Conservation (phyloP, 2,329 filamentous ascomycete genomes). For the Colletotrichum sp. region DNA sequence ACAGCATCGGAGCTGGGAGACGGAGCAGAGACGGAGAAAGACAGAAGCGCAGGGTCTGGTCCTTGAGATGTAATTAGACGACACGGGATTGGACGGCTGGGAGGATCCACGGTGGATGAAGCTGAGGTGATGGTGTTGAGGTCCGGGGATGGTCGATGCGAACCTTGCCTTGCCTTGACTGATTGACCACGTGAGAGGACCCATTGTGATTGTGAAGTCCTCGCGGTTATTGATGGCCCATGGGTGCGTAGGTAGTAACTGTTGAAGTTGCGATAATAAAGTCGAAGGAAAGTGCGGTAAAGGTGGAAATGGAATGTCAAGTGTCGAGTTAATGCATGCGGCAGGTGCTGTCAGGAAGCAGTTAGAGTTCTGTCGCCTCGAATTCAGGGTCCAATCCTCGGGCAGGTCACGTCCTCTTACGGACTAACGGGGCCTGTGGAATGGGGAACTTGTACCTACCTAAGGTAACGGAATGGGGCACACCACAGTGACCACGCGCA, state of each 20-base stretch:
- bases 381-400: conserved; percentile 10
- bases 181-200: not conserved
- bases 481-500: not conserved
- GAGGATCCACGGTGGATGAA: not conserved
- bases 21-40: not conserved
- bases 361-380: not conserved
- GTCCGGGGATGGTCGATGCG: not conserved
- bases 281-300: not conserved
- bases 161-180: not conserved
- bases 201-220: not conserved
- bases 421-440: not conserved
- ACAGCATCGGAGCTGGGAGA: not conserved
- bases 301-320: not conserved
- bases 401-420: not conserved
- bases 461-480: not conserved
- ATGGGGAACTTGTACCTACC: not conserved
- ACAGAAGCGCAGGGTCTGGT: not conserved
- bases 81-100: not conserved
- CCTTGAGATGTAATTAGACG: not conserved
- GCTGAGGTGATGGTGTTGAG: not conserved
- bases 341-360: not conserved
- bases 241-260: not conserved
- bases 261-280: not conserved
- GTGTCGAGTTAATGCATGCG: not conserved
- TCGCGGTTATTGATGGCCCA: not conserved